Evolutionary conservation across 805 yeast species (phyloP).

Genomic region (Schwanniomyces vanrijiae): DNA sequence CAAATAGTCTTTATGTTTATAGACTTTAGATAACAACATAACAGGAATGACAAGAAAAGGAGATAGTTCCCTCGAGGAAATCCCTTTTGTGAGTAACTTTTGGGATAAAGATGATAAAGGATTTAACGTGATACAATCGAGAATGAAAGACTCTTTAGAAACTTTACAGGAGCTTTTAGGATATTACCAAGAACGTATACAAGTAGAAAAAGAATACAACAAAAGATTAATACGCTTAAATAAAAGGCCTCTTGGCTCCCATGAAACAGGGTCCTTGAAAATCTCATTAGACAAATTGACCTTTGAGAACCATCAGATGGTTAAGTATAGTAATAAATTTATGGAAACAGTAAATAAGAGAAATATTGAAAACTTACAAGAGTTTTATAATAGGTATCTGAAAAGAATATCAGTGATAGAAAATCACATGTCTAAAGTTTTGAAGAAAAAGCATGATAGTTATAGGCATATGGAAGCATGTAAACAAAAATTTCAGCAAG

Average conservation of each 20-base stretch:
- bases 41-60: conserved; percentile 5
- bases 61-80: conserved; percentile 8
- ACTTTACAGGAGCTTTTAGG: conserved; percentile 44
- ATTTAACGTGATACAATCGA: conserved; percentile 50
- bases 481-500: conserved; percentile 54
- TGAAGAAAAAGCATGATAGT: conserved; percentile 43
- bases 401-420: conserved; percentile 60
- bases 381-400: conserved; percentile 51
- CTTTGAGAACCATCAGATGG: conserved; percentile 58
- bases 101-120: conserved; percentile 68
- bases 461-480: conserved; percentile 34
- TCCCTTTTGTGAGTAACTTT: conserved; percentile 45
- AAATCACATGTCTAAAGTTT: conserved; percentile 53
- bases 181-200: conserved; percentile 42
- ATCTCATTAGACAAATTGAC: conserved; percentile 59
- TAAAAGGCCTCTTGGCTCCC: conserved; percentile 49
- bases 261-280: conserved; percentile 60
- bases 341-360: conserved; percentile 49
- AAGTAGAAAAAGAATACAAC: conserved; percentile 74
- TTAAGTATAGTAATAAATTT: conserved; percentile 56
- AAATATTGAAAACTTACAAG: conserved; percentile 48
- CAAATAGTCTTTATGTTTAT: neutral
- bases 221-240: conserved; percentile 54
- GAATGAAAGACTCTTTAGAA: conserved; percentile 58
- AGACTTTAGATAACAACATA: neutral